Base-by-base conservation (phyloP, 805 yeast genomes). In the Candida dendrica region DNA sequence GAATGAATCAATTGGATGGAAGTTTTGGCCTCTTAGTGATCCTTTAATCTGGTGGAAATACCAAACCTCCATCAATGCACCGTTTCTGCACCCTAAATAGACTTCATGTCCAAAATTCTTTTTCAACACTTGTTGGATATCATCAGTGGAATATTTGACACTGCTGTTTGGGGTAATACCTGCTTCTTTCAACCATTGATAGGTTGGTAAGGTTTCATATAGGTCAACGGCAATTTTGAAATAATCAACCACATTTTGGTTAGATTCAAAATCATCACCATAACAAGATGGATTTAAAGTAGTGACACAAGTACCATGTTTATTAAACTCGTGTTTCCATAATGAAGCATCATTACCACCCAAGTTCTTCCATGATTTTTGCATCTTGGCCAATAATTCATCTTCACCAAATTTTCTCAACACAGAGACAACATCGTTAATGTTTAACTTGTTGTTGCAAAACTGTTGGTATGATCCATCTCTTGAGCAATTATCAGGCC, bases 241-340 rank as follows among this genome's bases (percentile, higher is more conserved):
- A 63, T 79, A 88, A 58, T 88, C 95, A 43, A 77, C 79, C 24
- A 85, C 89, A 18, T 68, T 57, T 40, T 59, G 49, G 35, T 60
- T 52, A 7, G 51, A 49, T 32, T 46, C 36, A 29, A 44, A 47
- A 26, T 39, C 36, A 2, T 47, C 42, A 6, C 63, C 64, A 61
- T 88, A 89, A 60, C 98, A 90, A 4, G 60, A 50, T 3, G 93
- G 85, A 42, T 72, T 76, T 36, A 90, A 66, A 1, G 96, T 88
- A 37, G 81, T 76, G 72, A 89, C 79, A 64, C 97, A 90, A 9
- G 96, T 88, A 20, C 90, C 97, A 59, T 90, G 98, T 60, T 90
- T 90, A 67, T 90, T 89, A 71, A 76, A 90, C 63, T 90, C 97
- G 62, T 90, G 96, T 30, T 75, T 71, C 98, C 98, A 90, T 40